Base-by-base conservation (phyloP, 1,139 yeast genomes). In the Sugiyamaella paludigena region DNA sequence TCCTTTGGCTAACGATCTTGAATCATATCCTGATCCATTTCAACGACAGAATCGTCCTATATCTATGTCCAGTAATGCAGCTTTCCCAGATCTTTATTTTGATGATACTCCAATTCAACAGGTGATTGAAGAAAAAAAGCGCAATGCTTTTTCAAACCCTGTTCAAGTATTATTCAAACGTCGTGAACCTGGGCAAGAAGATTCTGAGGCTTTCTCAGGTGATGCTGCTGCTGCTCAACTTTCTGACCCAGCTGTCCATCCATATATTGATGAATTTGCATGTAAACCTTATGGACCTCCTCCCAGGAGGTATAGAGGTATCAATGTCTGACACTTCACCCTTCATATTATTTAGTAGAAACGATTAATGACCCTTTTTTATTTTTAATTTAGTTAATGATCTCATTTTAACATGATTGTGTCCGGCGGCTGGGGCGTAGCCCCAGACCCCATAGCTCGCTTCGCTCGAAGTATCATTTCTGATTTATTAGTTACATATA, bases 201-300 rank as follows among this genome's bases (percentile, higher is more conserved):
- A 29, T 6, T 26, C 24, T 19, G 24, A 19, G 5, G 5, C 3
- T 31, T 19, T 10, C 7, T 31, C 31, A 7, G 31, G 15, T 2
- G 40, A 37, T 10, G 40, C 8, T 19, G 5, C 24, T 19, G 27
- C 32, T 10, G 32, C 43, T 12, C 43, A 4, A 3, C 31, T 28
- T n/a, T 4, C 24, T 19, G 24, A 19, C 3, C 28, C 32, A 19
- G 31, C 47, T 33, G 32, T 38, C 7, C 38, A 41, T 9, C 50
- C 52, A n/a, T 62, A 59, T 43, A 57, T 51, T 15, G 66, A 63
- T 47, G 58, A 57, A 6, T 58, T 52, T 44, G 51, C 65, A 13
- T 60, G 63, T 50, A 62, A 63, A 48, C 66, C 66, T 4, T 63
- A 63, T 46, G 66, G 66, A 3, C 60, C 65, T 7, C 66, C 66